Conservation (phyloP, 208 protist genomes). For the Trypanosoma vivax region DNA sequence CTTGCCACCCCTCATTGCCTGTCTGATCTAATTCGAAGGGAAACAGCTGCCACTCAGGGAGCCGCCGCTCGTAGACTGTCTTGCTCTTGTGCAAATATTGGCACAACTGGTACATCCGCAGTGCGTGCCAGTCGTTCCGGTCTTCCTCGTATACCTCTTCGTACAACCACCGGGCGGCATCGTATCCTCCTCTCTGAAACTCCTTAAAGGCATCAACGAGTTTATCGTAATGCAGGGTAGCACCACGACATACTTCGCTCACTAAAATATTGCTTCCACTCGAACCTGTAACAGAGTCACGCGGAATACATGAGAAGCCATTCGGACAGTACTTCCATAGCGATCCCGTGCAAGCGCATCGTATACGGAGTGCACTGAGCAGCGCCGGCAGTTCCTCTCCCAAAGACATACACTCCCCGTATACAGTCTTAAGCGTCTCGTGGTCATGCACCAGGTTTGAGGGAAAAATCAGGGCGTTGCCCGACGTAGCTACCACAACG, state of each 20-base stretch:
- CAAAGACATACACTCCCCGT: conserved; percentile 14
- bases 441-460: conserved; percentile 9
- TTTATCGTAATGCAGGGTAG: neutral
- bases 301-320: conserved; percentile 9
- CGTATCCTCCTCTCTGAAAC: conserved; percentile 7
- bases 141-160: conserved; percentile 5
- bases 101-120: conserved; percentile 18
- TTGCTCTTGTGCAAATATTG: conserved; percentile 12
- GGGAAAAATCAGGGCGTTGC: conserved; percentile 9
- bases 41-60: conserved; percentile 26
- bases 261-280: conserved; percentile 12
- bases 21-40: conserved; percentile 9
- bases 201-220: conserved; percentile 12
- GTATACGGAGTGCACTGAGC: conserved; percentile 3
- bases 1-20: neutral
- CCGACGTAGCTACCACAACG: conserved; percentile 16
- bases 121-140: conserved; percentile 1
- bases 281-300: conserved; percentile 15
- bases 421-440: conserved; percentile 6
- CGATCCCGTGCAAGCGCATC: conserved; percentile 16
- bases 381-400: conserved; percentile 13
- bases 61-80: conserved; percentile 4
- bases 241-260: conserved; percentile 10
- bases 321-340: conserved; percentile 6
- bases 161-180: conserved; percentile 11